Evolutionary conservation across 139 green algal species (phyloP), one percentile per base, ranked within the genome.

Genomic region (Mesotaenium endlicherianum): DNA sequence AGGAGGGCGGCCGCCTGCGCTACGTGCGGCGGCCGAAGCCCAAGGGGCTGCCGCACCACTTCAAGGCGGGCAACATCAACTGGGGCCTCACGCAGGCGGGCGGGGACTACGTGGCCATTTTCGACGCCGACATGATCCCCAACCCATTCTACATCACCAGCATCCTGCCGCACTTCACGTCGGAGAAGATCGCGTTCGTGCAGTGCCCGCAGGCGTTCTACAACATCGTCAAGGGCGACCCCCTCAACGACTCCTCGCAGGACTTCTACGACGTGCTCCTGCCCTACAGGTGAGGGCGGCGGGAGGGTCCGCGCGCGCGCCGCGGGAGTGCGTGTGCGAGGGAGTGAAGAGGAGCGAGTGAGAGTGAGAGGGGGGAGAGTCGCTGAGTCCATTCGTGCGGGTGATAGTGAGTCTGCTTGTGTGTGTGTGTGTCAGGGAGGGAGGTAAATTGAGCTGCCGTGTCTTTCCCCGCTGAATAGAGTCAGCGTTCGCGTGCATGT

Each of bases 1-100:
- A 83, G 60, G 36, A 53, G 79, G 70, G 39, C 36, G 39, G 79
- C 20, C 41, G 79, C 41, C 36, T 85, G 69, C 44, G 75, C 36
- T 86, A 86, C 39, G 39, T 86, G 40, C 80, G 80, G 3, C 45
- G 80, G 16, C 31, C 44, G 43, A 86, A 86, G 71, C 70, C 44
- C 26, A 82, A 86, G 77, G 80, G 80, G n/a, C 5, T 86, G 50
- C 80, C 80, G n/a, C 80, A 86, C 59, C 80, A 86, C 69, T 86
- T 83, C 49, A 86, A 86, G 45, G 80, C 80, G 2, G 80, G 80
- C 31, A 86, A 86, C 72, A 83, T 86, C 58, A 86, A 86, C 69
- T 86, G 43, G 16, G 80, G 70, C 0, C 36, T 86, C 0, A n/a
- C 34, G 5, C 47, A 86, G 26, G 80, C 71, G 4, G 76, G 38